These are phyloP conservation scores for Cubamyces lactineus DNA, from an alignment of 768 basidiomycete species.

Conservation along the genomic window DNA sequence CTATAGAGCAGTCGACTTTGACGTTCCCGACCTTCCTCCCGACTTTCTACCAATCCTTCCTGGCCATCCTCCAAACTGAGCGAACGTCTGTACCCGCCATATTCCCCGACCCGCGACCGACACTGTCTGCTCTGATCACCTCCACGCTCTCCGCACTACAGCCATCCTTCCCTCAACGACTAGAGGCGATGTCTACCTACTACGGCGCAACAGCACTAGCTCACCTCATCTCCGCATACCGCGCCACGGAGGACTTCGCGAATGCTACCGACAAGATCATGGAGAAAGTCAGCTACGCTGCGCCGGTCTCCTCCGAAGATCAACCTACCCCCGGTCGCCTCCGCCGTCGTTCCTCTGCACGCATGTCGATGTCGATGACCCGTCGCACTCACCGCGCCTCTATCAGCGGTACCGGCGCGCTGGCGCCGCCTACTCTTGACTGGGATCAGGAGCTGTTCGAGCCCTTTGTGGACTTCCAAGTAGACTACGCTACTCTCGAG, in stretches of 20 bases:
- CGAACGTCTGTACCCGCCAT: slow-evolving; percentile 76
- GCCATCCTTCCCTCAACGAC: slow-evolving; percentile 80
- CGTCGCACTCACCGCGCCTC: slow-evolving; percentile 33
- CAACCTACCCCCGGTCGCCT: slow-evolving; percentile 12
- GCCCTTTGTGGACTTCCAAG: slow-evolving; percentile 90
- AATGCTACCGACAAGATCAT: slow-evolving; percentile 71
- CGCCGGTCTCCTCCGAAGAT: slow-evolving; percentile 30
- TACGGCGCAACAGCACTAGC: slow-evolving; percentile 65
- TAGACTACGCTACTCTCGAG: slow-evolving; percentile 82
- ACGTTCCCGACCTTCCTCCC: slow-evolving; percentile 70
- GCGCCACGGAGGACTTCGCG: slow-evolving; percentile 84
- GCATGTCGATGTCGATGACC: slow-evolving; percentile 40
- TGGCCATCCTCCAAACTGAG: slow-evolving; percentile 69
- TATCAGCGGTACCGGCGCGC: slow-evolving; percentile 33
- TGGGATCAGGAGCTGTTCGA: slow-evolving; percentile 96
- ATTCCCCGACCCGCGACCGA: slow-evolving; percentile 81
- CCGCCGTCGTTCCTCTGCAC: slow-evolving; percentile 28
- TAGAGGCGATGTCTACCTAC: slow-evolving; percentile 68
- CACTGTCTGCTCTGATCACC: slow-evolving; percentile 81
- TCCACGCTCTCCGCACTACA: slow-evolving; percentile 78
- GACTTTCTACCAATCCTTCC: slow-evolving; percentile 73
- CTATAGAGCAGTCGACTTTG: slow-evolving; percentile 33
- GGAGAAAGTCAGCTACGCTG: slow-evolving; percentile 60
- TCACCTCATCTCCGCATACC: slow-evolving; percentile 72
- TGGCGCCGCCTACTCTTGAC: slow-evolving; percentile 38